Evolutionary conservation across 2,329 filamentous ascomycete species (phyloP).

Genomic region (Knufia petricola): DNA sequence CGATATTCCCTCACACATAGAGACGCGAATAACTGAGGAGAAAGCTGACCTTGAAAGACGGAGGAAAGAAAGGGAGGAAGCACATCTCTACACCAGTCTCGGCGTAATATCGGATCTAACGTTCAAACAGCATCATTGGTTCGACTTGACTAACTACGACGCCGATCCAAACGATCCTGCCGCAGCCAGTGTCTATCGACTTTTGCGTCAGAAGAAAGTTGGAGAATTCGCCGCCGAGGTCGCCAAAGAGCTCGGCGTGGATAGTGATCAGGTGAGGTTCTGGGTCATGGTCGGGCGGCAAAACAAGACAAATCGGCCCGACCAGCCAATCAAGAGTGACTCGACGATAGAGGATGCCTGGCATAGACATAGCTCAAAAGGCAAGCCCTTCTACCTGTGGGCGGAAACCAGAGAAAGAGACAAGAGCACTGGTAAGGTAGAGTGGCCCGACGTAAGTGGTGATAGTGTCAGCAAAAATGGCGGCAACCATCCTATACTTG

Average conservation of each 20-base stretch:
- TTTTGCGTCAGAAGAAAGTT: conserved; percentile 66
- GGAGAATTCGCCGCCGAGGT: conserved; percentile 63
- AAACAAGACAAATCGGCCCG: conserved; percentile 89
- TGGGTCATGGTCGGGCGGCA: conserved; percentile 99
- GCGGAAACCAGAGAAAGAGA: conserved; percentile 62
- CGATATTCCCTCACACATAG: conserved; percentile 73
- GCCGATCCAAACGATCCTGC: conserved; percentile 53
- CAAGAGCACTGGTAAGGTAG: conserved; percentile 57
- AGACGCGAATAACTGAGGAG: conserved; percentile 71
- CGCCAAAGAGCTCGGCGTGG: conserved; percentile 58
- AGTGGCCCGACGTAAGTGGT: conserved; percentile 48
- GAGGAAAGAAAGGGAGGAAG: conserved; percentile 83
- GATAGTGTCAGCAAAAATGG: conserved; percentile 17
- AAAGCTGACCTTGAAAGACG: conserved; percentile 63
- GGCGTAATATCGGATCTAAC: conserved; percentile 73
- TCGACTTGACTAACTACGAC: conserved; percentile 68
- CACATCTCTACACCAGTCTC: conserved; percentile 81
- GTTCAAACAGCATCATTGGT: conserved; percentile 71
- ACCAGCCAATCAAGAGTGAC: conserved; percentile 72
- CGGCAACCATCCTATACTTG: conserved; percentile 53
- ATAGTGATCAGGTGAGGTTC: conserved; percentile 63
- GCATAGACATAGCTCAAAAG: conserved; percentile 59
- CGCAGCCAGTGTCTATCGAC: conserved; percentile 60
- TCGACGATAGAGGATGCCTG: conserved; percentile 70
- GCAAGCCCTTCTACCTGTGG: conserved; percentile 66